Percentiles rank a stretch among this genome's conserved stretches.
Conservation (phyloP, 208 protist genomes). For the Leishmania gerbilli region DNA sequence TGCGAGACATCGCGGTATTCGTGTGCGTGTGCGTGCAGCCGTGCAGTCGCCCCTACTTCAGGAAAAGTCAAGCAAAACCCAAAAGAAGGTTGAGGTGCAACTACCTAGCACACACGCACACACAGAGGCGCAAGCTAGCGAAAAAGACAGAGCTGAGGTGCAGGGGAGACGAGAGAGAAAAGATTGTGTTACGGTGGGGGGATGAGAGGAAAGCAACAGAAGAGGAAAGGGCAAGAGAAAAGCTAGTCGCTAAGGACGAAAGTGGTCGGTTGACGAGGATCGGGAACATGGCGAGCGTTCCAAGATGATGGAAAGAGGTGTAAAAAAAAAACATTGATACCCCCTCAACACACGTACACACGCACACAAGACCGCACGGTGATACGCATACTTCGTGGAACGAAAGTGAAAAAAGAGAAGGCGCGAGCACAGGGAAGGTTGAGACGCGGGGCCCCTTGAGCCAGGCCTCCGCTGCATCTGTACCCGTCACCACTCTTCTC, state of each 20-base stretch:
- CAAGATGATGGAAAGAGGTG: background rate
- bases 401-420: background rate
- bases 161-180: background rate
- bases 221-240: background rate
- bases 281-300: background rate
- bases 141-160: background rate
- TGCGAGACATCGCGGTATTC: constrained; percentile 12
- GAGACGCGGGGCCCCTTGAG: background rate
- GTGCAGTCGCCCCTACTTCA: background rate
- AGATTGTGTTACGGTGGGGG: background rate
- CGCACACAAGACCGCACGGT: background rate
- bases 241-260: background rate
- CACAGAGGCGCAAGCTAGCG: background rate
- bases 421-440: background rate
- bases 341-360: background rate
- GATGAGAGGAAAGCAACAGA: background rate
- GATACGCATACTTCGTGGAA: background rate
- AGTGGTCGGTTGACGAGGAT: background rate
- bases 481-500: background rate
- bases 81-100: background rate
- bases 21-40: background rate
- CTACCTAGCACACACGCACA: background rate
- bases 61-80: background rate
- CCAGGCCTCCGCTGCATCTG: background rate
- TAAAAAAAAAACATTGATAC: background rate